Percentiles rank a stretch among this genome's conserved stretches.
phyloP scores from a whole-genome alignment of 140 eudicot species.

The Erigeron philadelphicus region DNA sequence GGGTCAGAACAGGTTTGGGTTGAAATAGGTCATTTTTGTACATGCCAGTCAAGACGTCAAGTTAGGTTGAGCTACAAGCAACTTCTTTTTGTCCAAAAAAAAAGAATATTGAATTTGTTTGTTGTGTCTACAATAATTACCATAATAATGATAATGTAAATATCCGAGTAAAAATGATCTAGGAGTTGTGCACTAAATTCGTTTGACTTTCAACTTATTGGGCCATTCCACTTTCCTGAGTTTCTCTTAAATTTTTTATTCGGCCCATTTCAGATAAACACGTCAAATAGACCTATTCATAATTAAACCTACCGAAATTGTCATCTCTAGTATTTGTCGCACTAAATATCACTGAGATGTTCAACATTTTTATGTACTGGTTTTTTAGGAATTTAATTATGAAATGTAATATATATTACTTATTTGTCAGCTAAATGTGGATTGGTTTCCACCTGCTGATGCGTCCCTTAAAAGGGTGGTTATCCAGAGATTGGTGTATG shows the following conservation, averaged over 20 bases:
- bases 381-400: neutral
- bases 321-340: neutral
- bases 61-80: too few species aligned
- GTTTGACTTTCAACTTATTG: neutral
- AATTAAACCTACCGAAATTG: neutral
- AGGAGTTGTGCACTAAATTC: neutral
- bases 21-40: too few species aligned
- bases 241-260: neutral
- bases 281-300: neutral
- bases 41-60: too few species aligned
- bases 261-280: neutral
- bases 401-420: neutral
- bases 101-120: too few species aligned
- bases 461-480: conserved; percentile 52
- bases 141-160: too few species aligned
- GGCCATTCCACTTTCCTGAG: neutral
- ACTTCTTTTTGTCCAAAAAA: too few species aligned
- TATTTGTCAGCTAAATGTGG: conserved; percentile 48
- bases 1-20: too few species aligned
- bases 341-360: neutral
- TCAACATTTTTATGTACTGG: neutral
- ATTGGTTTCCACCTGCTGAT: conserved; percentile 65
- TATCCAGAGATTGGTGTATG: conserved; percentile 51
- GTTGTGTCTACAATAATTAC: too few species aligned
- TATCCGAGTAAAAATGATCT: too few species aligned